Evolutionary conservation across 768 basidiomycete species (phyloP).

Genomic region (Strobilomyces dryophilus): DNA sequence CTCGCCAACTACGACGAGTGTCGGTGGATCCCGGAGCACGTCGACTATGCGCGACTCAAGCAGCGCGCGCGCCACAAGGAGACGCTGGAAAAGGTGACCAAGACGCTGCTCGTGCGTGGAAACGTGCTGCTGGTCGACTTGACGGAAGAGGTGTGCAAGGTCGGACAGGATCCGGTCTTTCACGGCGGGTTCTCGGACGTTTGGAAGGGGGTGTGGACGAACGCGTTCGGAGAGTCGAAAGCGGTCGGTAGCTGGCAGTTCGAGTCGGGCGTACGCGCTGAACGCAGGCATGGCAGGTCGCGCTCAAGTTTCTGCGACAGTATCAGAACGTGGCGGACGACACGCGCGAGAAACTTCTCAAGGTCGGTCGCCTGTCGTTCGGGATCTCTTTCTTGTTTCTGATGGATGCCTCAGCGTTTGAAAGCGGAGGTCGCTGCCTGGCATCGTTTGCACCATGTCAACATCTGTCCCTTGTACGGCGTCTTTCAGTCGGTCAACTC

Average conservation of each 20-base stretch:
- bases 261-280: not conserved
- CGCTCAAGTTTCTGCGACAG: constrained; percentile 51
- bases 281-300: constrained; percentile 37
- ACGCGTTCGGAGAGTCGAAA: constrained; percentile 35
- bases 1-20: constrained; percentile 56
- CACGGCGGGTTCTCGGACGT: constrained; percentile 60
- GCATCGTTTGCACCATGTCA: constrained; percentile 53
- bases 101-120: constrained; percentile 50
- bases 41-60: constrained; percentile 53
- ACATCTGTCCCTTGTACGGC: constrained; percentile 53
- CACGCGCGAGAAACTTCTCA: constrained; percentile 49
- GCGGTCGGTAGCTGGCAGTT: constrained; percentile 10
- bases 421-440: constrained; percentile 55
- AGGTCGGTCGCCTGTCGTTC: constrained; percentile 28
- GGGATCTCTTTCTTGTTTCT: not conserved
- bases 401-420: constrained; percentile 39
- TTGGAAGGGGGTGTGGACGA: constrained; percentile 56
- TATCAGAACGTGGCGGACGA: constrained; percentile 45
- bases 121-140: constrained; percentile 48
- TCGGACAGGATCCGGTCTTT: constrained; percentile 45
- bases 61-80: constrained; percentile 57
- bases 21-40: constrained; percentile 48
- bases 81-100: constrained; percentile 49
- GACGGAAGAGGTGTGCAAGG: constrained; percentile 48
- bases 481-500: constrained; percentile 47